Conservation (phyloP, 1,284 basidiomycete genomes). For the Cutaneotrichosporon cavernicola region DNA sequence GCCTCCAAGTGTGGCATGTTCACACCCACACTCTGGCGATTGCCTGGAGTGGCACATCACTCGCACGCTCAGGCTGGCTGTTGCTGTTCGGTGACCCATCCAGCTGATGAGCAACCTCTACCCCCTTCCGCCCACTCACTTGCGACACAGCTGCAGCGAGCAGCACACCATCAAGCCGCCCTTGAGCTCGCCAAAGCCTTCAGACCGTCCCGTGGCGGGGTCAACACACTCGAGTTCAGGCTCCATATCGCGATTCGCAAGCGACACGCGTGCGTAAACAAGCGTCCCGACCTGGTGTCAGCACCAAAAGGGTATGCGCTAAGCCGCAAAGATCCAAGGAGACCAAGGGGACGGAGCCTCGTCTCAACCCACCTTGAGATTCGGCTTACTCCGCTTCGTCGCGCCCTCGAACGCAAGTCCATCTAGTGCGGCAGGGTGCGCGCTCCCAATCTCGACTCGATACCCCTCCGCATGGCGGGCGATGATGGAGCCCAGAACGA, state of each 20-base stretch:
- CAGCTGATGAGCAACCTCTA: not conserved
- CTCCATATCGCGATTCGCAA: slow-evolving; percentile 57
- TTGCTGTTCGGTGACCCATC: too few relatives aligned
- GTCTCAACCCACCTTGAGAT: slow-evolving; percentile 53
- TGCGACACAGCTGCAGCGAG: slow-evolving; percentile 47
- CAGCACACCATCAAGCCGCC: slow-evolving; percentile 52
- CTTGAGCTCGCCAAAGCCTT: slow-evolving; percentile 56
- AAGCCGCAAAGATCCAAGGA: too few relatives aligned
- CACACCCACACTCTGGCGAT: not conserved
- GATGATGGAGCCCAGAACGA: slow-evolving; percentile 56
- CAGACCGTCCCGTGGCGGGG: slow-evolving; percentile 54
- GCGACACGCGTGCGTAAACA: slow-evolving; percentile 55
- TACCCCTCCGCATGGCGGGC: slow-evolving; percentile 57
- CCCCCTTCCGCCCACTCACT: slow-evolving; percentile 34
- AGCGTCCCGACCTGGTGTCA: slow-evolving; percentile 55
- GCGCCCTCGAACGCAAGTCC: slow-evolving; percentile 59
- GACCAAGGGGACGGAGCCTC: not conserved
- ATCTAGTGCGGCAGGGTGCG: slow-evolving; percentile 55
- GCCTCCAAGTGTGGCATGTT: not conserved
- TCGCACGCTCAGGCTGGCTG: not conserved
- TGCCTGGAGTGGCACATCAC: not conserved
- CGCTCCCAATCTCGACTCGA: slow-evolving; percentile 56
- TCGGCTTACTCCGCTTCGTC: slow-evolving; percentile 57
- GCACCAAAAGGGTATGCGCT: not conserved
- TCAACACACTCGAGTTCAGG: slow-evolving; percentile 58